A percentile compares a stretch with the other conserved stretches of the same genome.
These are phyloP conservation scores for Aspergillus heteromorphus DNA, from an alignment of 495 filamentous ascomycete genomes.

Conservation along the genomic window DNA sequence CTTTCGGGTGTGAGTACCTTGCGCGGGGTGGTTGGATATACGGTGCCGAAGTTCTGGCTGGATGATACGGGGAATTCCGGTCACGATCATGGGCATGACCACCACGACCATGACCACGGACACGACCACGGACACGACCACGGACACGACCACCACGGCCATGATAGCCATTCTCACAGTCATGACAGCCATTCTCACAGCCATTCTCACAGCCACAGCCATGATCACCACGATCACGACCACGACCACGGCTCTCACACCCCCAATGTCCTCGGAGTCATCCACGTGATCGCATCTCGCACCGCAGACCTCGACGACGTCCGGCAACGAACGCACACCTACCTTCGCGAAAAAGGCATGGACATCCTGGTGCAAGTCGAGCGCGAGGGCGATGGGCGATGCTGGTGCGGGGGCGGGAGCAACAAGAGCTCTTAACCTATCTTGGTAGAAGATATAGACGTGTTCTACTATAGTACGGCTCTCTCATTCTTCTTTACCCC, in stretches of 20 bases:
- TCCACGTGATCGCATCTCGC: conserved; percentile 71
- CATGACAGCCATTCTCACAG: conserved; percentile 28
- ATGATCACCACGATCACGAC: conserved; percentile 16
- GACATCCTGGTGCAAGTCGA: conserved; percentile 74
- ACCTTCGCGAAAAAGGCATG: conserved; percentile 56
- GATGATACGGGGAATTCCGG: conserved; percentile 55
- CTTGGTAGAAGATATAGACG: too few species aligned
- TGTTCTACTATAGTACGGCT: too few species aligned
- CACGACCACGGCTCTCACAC: conserved; percentile 28
- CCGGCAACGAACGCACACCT: conserved; percentile 55
- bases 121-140: conserved; percentile 24
- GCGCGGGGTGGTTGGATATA: conserved; percentile 78
- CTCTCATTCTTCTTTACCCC: neutral
- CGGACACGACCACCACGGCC: conserved; percentile 11
- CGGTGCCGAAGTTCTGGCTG: conserved; percentile 90
- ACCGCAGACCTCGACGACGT: conserved; percentile 73
- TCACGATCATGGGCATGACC: conserved; percentile 20
- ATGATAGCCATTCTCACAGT: conserved; percentile 8
- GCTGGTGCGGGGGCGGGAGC: conserved; percentile 66
- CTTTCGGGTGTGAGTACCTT: conserved; percentile 77
- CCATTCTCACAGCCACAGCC: conserved; percentile 17
- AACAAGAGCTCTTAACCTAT: conserved; percentile 25
- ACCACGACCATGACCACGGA: conserved; percentile 18
- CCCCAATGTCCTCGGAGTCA: conserved; percentile 63
- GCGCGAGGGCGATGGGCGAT: conserved; percentile 66